Evolutionary conservation across 2,329 filamentous ascomycete genomes (phyloP).

Genomic region (Bipolaris sorokiniana): DNA sequence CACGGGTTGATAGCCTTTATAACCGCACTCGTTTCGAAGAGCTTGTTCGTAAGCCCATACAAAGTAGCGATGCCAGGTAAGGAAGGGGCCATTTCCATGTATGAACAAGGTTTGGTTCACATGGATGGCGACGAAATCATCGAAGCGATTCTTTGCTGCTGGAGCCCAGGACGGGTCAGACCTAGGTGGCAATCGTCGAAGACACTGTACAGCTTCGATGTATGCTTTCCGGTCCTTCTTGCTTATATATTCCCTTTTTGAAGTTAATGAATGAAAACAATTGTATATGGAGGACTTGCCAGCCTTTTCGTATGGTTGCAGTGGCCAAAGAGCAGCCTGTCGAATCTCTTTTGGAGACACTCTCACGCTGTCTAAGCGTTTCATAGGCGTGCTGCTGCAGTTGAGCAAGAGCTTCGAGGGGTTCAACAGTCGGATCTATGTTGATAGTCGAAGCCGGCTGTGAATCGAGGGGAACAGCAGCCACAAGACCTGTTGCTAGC

Average conservation of each 20-base stretch:
- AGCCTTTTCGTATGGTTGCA: slow-evolving; percentile 2
- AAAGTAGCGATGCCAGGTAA: slow-evolving; percentile 11
- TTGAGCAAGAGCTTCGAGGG: slow-evolving; percentile 7
- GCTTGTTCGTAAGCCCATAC: slow-evolving; percentile 10
- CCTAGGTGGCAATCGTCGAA: slow-evolving; percentile 6
- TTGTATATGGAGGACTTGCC: neutral
- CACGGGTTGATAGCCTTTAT: slow-evolving; percentile 11
- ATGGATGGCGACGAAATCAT: slow-evolving; percentile 11
- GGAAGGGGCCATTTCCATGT: slow-evolving; percentile 7
- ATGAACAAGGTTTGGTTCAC: slow-evolving; percentile 8
- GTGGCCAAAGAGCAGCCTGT: slow-evolving; percentile 5
- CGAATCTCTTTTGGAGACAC: neutral
- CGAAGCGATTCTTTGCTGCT: slow-evolving; percentile 11
- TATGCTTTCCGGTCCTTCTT: neutral
- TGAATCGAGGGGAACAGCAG: slow-evolving; percentile 1
- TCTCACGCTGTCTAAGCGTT: neutral
- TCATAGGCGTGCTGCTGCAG: slow-evolving; percentile 5
- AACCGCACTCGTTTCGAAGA: slow-evolving; percentile 9
- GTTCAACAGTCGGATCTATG: slow-evolving; percentile 4
- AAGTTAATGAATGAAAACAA: neutral
- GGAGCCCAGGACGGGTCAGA: slow-evolving; percentile 6
- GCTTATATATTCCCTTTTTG: slow-evolving; percentile 6
- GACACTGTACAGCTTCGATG: slow-evolving; percentile 9
- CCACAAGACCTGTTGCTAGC: slow-evolving; percentile 1
- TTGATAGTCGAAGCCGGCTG: slow-evolving; percentile 1